phyloP scores from a whole-genome alignment of 2,329 filamentous ascomycete genomes.

The Lachnellula cervina region DNA sequence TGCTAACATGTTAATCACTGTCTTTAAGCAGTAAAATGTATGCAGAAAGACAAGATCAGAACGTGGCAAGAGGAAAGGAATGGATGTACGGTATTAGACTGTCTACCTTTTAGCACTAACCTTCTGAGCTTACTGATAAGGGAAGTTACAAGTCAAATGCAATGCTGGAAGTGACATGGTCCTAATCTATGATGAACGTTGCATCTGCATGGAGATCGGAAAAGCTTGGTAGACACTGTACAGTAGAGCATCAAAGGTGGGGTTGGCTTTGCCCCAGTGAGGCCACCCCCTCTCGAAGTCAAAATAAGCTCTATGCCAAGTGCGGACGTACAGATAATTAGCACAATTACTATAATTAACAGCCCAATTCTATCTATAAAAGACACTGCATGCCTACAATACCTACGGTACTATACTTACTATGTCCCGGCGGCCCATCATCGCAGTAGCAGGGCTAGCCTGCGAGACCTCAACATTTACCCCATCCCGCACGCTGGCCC shows the following conservation, averaged over 20 bases:
- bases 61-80: not conserved
- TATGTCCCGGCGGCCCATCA: slow-evolving; percentile 36
- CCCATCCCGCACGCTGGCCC: slow-evolving; percentile 42
- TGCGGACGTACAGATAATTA: too few species aligned
- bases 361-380: too few species aligned
- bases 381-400: too few species aligned
- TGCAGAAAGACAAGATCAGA: not conserved
- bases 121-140: not conserved
- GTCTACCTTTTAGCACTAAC: too few species aligned
- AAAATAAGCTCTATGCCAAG: too few species aligned
- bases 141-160: not conserved
- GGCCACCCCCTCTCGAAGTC: too few species aligned
- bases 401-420: too few species aligned
- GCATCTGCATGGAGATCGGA: not conserved
- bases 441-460: slow-evolving; percentile 48
- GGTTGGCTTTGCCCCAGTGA: not conserved
- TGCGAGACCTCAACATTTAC: slow-evolving; percentile 52
- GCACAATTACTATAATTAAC: too few species aligned
- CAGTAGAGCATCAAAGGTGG: not conserved
- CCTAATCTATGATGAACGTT: not conserved
- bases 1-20: slow-evolving; percentile 29
- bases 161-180: too few species aligned
- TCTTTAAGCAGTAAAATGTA: not conserved
- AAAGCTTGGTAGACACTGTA: not conserved
- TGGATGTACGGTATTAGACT: too few species aligned